Evolutionary conservation across 495 filamentous ascomycete genomes (phyloP).

Genomic region (Lindgomyces ingoldianus): DNA sequence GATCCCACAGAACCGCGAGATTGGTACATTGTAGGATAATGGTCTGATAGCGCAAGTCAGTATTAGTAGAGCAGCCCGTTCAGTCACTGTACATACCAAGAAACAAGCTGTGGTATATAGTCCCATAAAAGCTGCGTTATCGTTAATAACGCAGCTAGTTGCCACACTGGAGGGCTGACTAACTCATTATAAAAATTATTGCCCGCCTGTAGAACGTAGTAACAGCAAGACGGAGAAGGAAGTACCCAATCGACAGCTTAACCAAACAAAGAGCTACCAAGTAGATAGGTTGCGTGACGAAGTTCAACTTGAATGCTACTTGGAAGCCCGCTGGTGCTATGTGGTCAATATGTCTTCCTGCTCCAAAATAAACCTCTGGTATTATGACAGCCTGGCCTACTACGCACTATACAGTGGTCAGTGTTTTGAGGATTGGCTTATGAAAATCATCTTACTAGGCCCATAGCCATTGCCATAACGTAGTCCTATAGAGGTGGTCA

Average conservation of each 20-base stretch:
- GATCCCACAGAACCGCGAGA: conserved; percentile 25
- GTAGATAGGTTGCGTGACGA: conserved; percentile 30
- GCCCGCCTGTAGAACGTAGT: conserved; percentile 21
- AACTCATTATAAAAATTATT: conserved; percentile 31
- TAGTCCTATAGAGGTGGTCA: conserved; percentile 34
- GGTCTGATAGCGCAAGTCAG: conserved; percentile 1
- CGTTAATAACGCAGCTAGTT: background rate
- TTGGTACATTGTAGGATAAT: conserved; percentile 29
- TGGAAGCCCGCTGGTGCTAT: conserved; percentile 10
- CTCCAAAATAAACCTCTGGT: conserved; percentile 33
- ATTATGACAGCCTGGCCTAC: conserved; percentile 33
- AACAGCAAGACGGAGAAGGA: conserved; percentile 40
- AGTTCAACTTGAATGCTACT: conserved; percentile 27
- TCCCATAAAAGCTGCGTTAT: conserved; percentile 36
- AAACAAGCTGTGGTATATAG: conserved; percentile 36
- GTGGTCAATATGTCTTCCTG: conserved; percentile 35
- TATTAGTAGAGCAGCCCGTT: background rate
- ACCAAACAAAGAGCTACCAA: conserved; percentile 31
- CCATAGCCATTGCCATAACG: conserved; percentile 37
- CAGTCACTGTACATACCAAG: conserved; percentile 14
- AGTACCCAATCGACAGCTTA: conserved; percentile 43
- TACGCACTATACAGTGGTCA: conserved; percentile 4
- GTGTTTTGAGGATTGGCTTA: background rate
- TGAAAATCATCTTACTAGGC: conserved; percentile 8
- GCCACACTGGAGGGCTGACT: background rate